phyloP scores from a whole-genome alignment of 2,329 filamentous ascomycete genomes.

The Elsinoe arachidis region DNA sequence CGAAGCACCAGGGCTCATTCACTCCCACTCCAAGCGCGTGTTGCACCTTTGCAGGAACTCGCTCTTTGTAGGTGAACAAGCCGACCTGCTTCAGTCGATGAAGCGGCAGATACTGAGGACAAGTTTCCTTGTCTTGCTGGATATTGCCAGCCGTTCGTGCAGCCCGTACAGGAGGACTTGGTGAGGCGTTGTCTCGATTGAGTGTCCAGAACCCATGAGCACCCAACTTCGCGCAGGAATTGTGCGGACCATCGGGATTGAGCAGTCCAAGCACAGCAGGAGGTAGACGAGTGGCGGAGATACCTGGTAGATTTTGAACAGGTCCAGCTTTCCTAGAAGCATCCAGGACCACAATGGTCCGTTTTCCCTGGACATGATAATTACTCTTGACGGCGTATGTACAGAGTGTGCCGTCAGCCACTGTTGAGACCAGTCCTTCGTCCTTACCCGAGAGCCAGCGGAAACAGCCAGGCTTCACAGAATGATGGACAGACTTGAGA shows the following conservation, averaged over 20 bases:
- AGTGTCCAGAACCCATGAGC: constrained; percentile 35
- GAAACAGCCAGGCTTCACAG: constrained; percentile 52
- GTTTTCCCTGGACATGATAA: constrained; percentile 31
- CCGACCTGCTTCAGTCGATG: constrained; percentile 80
- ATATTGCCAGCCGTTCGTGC: constrained; percentile 34
- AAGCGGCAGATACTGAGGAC: constrained; percentile 90
- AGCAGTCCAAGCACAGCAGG: constrained; percentile 15
- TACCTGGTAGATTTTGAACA: constrained; percentile 14
- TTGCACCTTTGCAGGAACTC: constrained; percentile 16
- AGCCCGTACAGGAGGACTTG: neutral
- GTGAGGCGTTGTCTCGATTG: neutral
- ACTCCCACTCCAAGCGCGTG: constrained; percentile 19
- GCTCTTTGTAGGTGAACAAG: constrained; percentile 56
- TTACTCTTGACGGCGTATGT: constrained; percentile 53
- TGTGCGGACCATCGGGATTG: constrained; percentile 15
- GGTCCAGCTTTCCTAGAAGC: constrained; percentile 15
- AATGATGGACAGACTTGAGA: constrained; percentile 48
- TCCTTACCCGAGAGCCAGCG: constrained; percentile 57
- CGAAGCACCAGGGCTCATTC: constrained; percentile 24
- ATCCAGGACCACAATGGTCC: constrained; percentile 41
- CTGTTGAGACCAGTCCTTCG: constrained; percentile 54
- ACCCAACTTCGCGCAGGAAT: constrained; percentile 23
- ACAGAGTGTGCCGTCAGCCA: constrained; percentile 58
- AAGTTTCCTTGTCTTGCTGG: constrained; percentile 73
- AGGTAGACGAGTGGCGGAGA: constrained; percentile 14